A percentile compares a stretch with the other conserved stretches of the same genome.
phyloP scores from a whole-genome alignment of 768 basidiomycete species.

The Rhodotorula paludigena region DNA sequence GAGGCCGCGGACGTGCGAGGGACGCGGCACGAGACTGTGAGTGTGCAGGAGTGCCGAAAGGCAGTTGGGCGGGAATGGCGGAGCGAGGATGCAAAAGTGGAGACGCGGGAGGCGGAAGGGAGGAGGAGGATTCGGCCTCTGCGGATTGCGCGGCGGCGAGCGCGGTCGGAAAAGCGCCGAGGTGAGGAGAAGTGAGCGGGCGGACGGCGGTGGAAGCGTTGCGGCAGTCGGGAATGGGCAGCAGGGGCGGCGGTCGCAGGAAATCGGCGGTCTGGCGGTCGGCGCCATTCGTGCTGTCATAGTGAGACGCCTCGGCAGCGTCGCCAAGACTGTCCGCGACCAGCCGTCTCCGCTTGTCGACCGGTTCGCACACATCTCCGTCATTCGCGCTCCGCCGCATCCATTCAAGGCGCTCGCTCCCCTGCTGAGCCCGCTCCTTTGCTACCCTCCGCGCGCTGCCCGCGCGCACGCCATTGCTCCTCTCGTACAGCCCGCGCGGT shows the following conservation, averaged over 20 bases:
- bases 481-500: neutral
- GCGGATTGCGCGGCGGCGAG: neutral
- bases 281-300: no score
- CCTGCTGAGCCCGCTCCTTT: neutral
- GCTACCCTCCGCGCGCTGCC: neutral
- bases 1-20: neutral
- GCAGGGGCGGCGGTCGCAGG: no score
- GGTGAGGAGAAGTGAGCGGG: neutral
- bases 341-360: neutral
- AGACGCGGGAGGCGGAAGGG: neutral
- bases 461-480: neutral
- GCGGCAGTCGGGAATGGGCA: no score
- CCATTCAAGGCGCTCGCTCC: neutral
- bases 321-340: no score
- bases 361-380: neutral
- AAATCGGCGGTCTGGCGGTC: no score
- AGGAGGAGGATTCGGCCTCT: no score
- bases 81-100: neutral
- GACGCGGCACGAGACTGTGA: neutral
- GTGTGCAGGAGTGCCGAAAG: neutral
- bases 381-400: conserved; percentile 1
- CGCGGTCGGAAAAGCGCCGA: neutral
- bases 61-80: neutral
- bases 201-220: no score
- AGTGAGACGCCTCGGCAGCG: no score